Evolutionary conservation across 2,329 filamentous ascomycete genomes (phyloP), one percentile per base, ranked within the genome.

Genomic region (Ascochyta fabae): DNA sequence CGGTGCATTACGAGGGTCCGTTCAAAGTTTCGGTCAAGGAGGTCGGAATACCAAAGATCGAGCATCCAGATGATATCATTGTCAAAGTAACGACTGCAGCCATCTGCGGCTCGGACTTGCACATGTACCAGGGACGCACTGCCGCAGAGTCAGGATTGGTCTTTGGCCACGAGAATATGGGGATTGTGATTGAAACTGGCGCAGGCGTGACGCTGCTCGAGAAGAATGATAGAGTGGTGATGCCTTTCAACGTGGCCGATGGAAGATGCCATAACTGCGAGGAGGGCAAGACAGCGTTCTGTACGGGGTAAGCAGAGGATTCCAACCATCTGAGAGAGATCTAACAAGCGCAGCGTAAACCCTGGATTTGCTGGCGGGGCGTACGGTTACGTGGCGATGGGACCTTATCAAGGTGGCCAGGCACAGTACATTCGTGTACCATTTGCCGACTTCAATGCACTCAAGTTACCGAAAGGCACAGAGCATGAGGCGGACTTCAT

Each of bases 41-140:
- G 23, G 80, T 86, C 7, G 80, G 83, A 24, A 68, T 79, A 41
- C 86, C 86, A 0, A 82, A 80, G 66, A 77, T 89, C 22, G 76
- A 87, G 67, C 86, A 88, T 72, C 85, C 86, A 2, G 85, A 88
- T 73, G 86, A 88, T 75, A 80, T 82, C 31, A 84, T 88, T 56
- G 83, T 88, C 70, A 88, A 86, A 65, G 83, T 88, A 33, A 88
- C 86, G 0, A 89, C 85, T 6, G 82, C 85, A 46, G 83, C 82
- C 3, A 85, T 85, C 43, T 85, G 83, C 64, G 83, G 83, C 10
- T 83, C 81, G 5, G 70, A 77, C 56, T 62, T 78, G 55, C 73
- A 86, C 69, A 86, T 87, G 84, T 89, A 89, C 56, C 84, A 88
- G 70, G 86, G 86, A 1, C 75, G 86, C 48, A 88, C 85, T 0